Conservation (phyloP, 495 filamentous ascomycete genomes). For the Penicillium mononematosum region DNA sequence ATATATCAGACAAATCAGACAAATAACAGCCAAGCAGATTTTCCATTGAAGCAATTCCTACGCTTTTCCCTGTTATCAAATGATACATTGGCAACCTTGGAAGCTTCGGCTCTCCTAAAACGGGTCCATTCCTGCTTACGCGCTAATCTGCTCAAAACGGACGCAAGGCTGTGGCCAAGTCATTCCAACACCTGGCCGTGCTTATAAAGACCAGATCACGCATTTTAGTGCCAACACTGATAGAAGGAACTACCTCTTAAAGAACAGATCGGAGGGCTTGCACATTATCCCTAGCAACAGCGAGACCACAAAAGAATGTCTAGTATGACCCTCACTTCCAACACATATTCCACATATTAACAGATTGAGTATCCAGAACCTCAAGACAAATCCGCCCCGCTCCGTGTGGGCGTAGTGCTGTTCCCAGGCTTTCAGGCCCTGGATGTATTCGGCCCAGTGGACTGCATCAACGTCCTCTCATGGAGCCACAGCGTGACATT, state of each 20-base stretch:
- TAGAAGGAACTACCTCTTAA: background rate
- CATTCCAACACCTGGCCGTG: background rate
- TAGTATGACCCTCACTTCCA: background rate
- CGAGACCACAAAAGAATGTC: background rate
- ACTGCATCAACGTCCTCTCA: constrained; percentile 58
- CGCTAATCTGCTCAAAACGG: no score
- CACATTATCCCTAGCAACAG: background rate
- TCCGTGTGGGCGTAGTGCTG: constrained; percentile 28
- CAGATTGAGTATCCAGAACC: background rate
- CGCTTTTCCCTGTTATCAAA: no score
- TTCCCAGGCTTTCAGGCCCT: constrained; percentile 42
- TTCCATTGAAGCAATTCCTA: no score
- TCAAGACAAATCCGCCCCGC: background rate
- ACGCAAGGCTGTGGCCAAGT: background rate
- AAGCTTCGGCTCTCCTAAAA: no score
- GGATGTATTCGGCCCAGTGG: constrained; percentile 61
- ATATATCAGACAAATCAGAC: background rate
- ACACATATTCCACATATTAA: background rate
- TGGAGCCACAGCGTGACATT: constrained; percentile 39
- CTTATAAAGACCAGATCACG: background rate
- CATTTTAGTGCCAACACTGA: background rate
- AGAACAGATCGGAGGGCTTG: background rate
- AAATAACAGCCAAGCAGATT: background rate
- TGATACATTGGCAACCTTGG: no score
- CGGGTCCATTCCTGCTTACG: no score